Percentiles rank a stretch among this genome's conserved stretches.
Conservation (phyloP, 2,329 filamentous ascomycete species). For the Cylindrodendrum hubeiense region DNA sequence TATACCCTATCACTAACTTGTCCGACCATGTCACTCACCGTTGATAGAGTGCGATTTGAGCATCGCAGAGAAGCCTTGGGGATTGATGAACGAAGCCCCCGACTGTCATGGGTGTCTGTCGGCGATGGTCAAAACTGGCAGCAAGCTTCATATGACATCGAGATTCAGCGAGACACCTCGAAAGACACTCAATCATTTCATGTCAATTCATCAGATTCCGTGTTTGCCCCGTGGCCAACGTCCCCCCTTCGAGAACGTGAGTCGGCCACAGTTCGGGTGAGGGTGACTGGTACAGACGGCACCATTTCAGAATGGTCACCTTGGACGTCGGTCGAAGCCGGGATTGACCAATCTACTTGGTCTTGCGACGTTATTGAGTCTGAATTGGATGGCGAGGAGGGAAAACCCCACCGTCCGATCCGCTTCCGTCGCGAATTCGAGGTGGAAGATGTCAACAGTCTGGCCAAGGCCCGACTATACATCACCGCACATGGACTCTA, state of each 20-base stretch:
- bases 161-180: neutral
- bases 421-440: neutral
- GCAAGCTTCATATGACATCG: neutral
- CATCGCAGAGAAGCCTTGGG: neutral
- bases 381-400: neutral
- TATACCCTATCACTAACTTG: neutral
- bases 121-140: neutral
- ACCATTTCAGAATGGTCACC: neutral
- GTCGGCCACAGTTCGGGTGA: neutral
- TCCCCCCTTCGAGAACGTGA: neutral
- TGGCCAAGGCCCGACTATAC: conserved; percentile 54
- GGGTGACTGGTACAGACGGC: neutral
- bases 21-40: neutral
- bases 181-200: neutral
- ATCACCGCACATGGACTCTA: conserved; percentile 60
- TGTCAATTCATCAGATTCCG: neutral
- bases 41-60: neutral
- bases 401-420: neutral
- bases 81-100: neutral
- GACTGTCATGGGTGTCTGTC: neutral
- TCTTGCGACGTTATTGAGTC: neutral
- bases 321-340: neutral
- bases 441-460: neutral
- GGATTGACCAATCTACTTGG: neutral
- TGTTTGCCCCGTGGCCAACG: neutral